Conservation (phyloP, 352 stramenopile genomes). For the Pythium utonaiense region DNA sequence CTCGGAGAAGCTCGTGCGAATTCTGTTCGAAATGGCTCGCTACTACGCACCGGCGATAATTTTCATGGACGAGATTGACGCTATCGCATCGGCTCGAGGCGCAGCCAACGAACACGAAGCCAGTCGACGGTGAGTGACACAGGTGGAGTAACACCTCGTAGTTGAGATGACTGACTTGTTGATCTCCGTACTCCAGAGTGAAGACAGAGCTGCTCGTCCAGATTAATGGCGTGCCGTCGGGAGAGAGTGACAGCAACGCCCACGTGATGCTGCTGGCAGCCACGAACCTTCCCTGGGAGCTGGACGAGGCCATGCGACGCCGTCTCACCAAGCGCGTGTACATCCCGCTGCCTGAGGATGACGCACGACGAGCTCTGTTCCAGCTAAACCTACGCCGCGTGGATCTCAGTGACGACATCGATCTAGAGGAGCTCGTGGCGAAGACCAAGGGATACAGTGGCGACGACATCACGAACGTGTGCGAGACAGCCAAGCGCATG, state of each 20-base stretch:
- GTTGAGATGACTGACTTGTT: not conserved
- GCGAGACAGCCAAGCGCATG: conserved; percentile 71
- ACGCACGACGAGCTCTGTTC: conserved; percentile 31
- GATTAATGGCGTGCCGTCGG: conserved; percentile 92
- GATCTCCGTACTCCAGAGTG: conserved; percentile 47
- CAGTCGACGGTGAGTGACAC: conserved; percentile 79
- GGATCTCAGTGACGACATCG: conserved; percentile 43
- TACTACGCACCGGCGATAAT: conserved; percentile 97
- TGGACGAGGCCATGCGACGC: conserved; percentile 94
- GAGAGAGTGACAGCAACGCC: conserved; percentile 36
- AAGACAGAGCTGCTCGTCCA: conserved; percentile 98
- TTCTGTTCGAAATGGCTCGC: conserved; percentile 98
- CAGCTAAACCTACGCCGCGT: conserved; percentile 32
- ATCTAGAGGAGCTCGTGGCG: conserved; percentile 52
- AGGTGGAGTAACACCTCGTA: too few species aligned
- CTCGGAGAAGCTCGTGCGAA: conserved; percentile 94
- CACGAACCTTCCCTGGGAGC: conserved; percentile 96
- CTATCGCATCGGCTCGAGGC: conserved; percentile 77
- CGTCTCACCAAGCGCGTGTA: conserved; percentile 96
- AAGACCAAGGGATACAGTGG: conserved; percentile 84
- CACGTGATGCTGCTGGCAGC: conserved; percentile 92
- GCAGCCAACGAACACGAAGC: conserved; percentile 82
- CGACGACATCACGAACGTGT: conserved; percentile 84
- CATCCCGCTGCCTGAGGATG: conserved; percentile 48
- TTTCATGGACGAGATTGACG: conserved; percentile 99